These are phyloP conservation scores for Adansonia madagascariensis DNA, from an alignment of 441 rosid species.

Conservation along the genomic window DNA sequence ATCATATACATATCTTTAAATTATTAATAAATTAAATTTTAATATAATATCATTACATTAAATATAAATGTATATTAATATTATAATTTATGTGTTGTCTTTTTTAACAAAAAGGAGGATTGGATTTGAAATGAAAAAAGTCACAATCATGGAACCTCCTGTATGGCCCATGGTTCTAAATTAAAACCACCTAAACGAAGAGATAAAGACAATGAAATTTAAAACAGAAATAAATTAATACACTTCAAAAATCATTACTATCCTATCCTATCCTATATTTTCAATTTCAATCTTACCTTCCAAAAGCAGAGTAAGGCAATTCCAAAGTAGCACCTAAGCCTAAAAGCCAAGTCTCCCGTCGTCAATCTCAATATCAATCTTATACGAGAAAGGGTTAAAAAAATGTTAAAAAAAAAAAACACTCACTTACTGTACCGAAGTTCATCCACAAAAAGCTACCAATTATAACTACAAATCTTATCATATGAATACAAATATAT, in stretches of 20 bases:
- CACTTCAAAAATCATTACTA: too few species aligned
- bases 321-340: conserved; percentile 22
- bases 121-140: neutral
- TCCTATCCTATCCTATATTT: neutral
- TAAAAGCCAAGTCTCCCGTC: conserved; percentile 42
- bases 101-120: neutral
- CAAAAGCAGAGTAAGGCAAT: neutral
- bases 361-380: conserved; percentile 27
- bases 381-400: neutral
- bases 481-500: neutral
- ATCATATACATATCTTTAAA: too few species aligned
- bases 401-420: neutral
- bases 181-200: conserved; percentile 14
- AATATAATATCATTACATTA: too few species aligned
- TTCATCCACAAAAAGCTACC: conserved; percentile 26
- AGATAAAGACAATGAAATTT: neutral
- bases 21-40: too few species aligned
- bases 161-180: conserved; percentile 30
- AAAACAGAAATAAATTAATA: neutral
- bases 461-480: neutral
- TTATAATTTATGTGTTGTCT: too few species aligned
- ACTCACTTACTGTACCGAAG: neutral
- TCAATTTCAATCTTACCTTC: neutral
- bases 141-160: conserved; percentile 33
- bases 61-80: too few species aligned